Conservation (phyloP, 176 grass and related monocot genomes). For the Stipa capillata region DNA sequence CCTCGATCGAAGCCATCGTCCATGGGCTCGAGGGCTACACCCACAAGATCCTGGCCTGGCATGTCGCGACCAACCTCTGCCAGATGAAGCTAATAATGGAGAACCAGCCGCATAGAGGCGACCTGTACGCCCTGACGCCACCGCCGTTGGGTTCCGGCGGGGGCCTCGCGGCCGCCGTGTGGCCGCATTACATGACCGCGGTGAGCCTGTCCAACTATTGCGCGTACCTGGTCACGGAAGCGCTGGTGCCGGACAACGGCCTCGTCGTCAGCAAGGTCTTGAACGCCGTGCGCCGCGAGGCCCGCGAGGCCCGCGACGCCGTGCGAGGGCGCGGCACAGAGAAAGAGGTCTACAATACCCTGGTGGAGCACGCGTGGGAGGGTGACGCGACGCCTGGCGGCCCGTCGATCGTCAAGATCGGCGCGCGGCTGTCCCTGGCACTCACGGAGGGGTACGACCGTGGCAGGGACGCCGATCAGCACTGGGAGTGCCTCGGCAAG, state of each 20-base stretch:
- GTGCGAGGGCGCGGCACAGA: neutral
- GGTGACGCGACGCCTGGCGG: rapidly evolving
- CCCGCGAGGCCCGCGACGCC: neutral
- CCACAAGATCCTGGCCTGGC: neutral
- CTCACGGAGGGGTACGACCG: too few species aligned
- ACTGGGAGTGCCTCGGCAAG: neutral
- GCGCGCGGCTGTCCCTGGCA: neutral
- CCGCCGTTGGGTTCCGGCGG: neutral
- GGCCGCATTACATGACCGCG: neutral
- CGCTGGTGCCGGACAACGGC: neutral
- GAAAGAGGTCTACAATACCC: neutral
- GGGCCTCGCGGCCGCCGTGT: neutral
- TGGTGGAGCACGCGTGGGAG: too few species aligned
- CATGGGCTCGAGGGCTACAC: neutral
- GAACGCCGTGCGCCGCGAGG: neutral
- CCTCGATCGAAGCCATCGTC: neutral
- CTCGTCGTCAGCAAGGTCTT: neutral
- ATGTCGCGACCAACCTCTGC: constrained; percentile 1
- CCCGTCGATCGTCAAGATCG: neutral
- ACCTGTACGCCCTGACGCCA: neutral
- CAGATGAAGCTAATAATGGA: neutral
- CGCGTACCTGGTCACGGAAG: neutral
- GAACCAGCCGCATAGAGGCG: neutral
- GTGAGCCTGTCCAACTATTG: neutral
- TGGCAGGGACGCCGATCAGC: too few species aligned